phyloP scores from a whole-genome alignment of 1,284 basidiomycete species.

The Schizophyllum commune region DNA sequence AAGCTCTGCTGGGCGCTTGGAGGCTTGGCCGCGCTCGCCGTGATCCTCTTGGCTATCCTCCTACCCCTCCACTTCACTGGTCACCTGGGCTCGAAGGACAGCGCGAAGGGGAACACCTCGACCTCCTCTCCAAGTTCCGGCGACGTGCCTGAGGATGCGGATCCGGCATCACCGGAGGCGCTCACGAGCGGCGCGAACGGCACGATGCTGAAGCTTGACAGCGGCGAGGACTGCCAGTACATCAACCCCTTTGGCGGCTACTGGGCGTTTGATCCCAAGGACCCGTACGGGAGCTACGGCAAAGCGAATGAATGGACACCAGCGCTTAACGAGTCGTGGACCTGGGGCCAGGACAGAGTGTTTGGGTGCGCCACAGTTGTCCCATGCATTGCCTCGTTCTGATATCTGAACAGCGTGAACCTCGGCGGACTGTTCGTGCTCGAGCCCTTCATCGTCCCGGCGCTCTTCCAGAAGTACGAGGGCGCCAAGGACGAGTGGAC shows the following conservation, averaged over 20 bases:
- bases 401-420: conserved; percentile 39
- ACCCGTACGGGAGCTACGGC: conserved; percentile 4
- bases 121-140: background rate
- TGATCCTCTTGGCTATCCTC: conserved; percentile 7
- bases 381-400: background rate
- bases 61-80: conserved; percentile 11
- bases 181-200: conserved; percentile 6
- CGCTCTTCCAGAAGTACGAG: conserved; percentile 67
- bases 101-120: background rate
- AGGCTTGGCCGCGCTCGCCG: conserved; percentile 2
- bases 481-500: conserved; percentile 72
- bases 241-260: conserved; percentile 9
- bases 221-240: conserved; percentile 6
- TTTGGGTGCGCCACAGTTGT: conserved; percentile 1
- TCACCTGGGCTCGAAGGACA: conserved; percentile 4
- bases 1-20: conserved; percentile 1
- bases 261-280: conserved; percentile 5
- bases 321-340: conserved; percentile 10
- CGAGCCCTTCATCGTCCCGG: conserved; percentile 80
- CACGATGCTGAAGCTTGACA: conserved; percentile 2
- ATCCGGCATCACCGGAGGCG: background rate
- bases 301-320: conserved; percentile 10
- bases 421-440: conserved; percentile 65
- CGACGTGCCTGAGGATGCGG: background rate
- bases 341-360: conserved; percentile 8